These are phyloP conservation scores for Solanum piurae DNA, from an alignment of 257 asterid species.

Conservation along the genomic window DNA sequence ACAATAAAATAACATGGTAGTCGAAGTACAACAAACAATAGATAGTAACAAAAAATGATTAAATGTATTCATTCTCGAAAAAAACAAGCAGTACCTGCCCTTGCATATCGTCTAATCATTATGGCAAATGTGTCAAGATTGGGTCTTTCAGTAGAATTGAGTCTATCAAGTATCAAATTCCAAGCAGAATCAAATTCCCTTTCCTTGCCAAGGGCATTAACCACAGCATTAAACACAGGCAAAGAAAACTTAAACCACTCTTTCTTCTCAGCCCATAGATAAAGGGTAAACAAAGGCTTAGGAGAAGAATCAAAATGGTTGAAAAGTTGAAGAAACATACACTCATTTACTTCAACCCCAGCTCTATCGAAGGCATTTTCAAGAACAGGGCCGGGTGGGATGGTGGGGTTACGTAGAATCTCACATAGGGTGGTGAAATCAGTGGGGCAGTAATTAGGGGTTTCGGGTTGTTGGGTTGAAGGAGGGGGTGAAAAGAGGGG, in stretches of 20 bases:
- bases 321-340: conserved; percentile 36
- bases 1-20: not conserved
- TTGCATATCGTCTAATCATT: conserved; percentile 62
- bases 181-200: conserved; percentile 75
- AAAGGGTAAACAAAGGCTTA: conserved; percentile 51
- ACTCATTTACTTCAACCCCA: conserved; percentile 25
- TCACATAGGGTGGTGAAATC: conserved; percentile 32
- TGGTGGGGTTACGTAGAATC: conserved; percentile 27
- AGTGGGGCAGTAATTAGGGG: conserved; percentile 14
- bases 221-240: conserved; percentile 45
- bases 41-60: not conserved
- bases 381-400: conserved; percentile 46
- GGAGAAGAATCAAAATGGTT: conserved; percentile 52
- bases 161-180: conserved; percentile 42
- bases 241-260: conserved; percentile 32
- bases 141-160: conserved; percentile 22
- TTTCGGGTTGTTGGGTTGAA: conserved; percentile 16
- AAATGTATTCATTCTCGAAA: not conserved
- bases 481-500: conserved; percentile 4
- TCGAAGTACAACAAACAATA: not conserved
- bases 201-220: conserved; percentile 59
- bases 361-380: conserved; percentile 39
- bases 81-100: conserved; percentile 44
- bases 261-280: conserved; percentile 57
- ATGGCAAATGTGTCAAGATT: conserved; percentile 49